Conservation (phyloP, 805 yeast species). For the Lipomyces spencermartinsiae region DNA sequence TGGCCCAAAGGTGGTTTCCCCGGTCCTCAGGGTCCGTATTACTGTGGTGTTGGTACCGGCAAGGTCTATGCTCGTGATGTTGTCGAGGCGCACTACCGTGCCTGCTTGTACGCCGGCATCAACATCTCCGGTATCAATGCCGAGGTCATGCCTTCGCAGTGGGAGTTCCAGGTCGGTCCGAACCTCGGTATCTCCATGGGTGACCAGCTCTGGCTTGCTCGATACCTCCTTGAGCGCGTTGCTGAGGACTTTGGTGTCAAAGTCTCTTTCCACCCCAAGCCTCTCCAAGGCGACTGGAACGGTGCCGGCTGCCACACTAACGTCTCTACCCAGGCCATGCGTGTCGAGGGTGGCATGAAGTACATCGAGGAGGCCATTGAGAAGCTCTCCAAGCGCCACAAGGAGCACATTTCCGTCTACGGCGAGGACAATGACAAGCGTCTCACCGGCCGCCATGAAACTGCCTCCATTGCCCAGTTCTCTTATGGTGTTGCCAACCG, state of each 20-base stretch:
- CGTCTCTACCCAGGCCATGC: conserved; percentile 91
- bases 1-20: conserved; percentile 99
- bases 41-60: conserved; percentile 99
- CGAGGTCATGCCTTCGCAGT: conserved; percentile 99
- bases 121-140: conserved; percentile 96
- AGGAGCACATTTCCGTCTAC: conserved; percentile 92
- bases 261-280: conserved; percentile 99
- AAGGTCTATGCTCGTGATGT: conserved; percentile 98
- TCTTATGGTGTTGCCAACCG: conserved; percentile 99
- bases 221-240: conserved; percentile 89
- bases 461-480: conserved; percentile 90
- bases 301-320: conserved; percentile 99
- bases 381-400: conserved; percentile 93
- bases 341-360: conserved; percentile 95
- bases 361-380: conserved; percentile 89
- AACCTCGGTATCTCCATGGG: conserved; percentile 96
- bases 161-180: conserved; percentile 99
- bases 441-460: conserved; percentile 98
- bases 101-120: conserved; percentile 92
- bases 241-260: conserved; percentile 99
- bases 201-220: conserved; percentile 95
- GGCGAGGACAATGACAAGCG: conserved; percentile 95
- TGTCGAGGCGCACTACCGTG: conserved; percentile 98
- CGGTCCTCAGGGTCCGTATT: conserved; percentile 99
- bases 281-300: conserved; percentile 98